These are phyloP conservation scores for Crithidia mellificae DNA, from an alignment of 208 protist species.

Conservation along the genomic window DNA sequence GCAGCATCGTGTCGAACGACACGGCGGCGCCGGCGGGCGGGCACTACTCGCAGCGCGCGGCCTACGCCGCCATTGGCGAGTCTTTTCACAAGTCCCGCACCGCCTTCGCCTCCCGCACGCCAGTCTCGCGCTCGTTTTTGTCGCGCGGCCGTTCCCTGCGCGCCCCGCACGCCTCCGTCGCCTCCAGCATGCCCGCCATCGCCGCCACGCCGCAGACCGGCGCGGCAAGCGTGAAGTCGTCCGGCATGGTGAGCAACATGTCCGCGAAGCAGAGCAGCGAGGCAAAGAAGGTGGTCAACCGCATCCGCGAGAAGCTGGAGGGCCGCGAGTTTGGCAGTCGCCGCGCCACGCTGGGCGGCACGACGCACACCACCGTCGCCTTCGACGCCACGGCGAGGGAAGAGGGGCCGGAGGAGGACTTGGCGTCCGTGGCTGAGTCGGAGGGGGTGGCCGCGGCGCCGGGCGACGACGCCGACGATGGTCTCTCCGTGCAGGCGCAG, in stretches of 20 bases:
- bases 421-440: conserved; percentile 2
- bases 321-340: conserved; percentile 95
- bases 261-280: conserved; percentile 84
- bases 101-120: conserved; percentile 30
- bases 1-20: conserved; percentile 17
- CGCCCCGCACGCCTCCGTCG: conserved; percentile 16
- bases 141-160: conserved; percentile 22
- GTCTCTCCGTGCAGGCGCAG: conserved; percentile 81
- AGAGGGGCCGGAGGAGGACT: conserved; percentile 3
- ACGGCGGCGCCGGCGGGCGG: conserved; percentile 12
- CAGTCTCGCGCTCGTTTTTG: conserved; percentile 15
- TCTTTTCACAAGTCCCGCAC: conserved; percentile 41
- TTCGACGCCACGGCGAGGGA: conserved; percentile 10
- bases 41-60: conserved; percentile 31
- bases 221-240: conserved; percentile 16
- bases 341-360: conserved; percentile 13
- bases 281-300: conserved; percentile 95
- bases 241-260: conserved; percentile 23
- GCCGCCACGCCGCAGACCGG: neutral
- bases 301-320: conserved; percentile 98
- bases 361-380: conserved; percentile 12
- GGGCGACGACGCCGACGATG: conserved; percentile 37
- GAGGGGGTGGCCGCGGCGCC: conserved; percentile 1
- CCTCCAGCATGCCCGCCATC: neutral
- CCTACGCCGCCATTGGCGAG: conserved; percentile 44